Conservation (phyloP, 1,284 basidiomycete genomes). For the Cyathus pygmaeus region DNA sequence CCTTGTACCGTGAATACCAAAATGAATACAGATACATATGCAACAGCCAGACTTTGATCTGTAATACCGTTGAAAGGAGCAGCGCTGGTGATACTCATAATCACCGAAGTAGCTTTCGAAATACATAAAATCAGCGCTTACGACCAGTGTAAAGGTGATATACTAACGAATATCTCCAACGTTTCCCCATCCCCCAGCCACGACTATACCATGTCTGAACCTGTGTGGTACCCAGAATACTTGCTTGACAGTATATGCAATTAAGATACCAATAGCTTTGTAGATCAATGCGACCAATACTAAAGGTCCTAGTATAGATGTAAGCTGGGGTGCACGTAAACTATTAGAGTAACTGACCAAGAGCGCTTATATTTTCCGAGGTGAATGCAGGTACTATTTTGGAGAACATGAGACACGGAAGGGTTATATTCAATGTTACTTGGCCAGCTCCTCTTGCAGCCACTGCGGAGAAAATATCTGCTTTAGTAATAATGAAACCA, state of each 20-base stretch:
- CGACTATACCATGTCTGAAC: conserved; percentile 71
- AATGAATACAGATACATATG: conserved; percentile 65
- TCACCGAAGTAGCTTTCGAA: conserved; percentile 65
- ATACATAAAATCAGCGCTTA: conserved; percentile 2
- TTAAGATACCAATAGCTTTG: conserved; percentile 59
- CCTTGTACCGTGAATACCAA: conserved; percentile 48
- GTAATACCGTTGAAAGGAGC: conserved; percentile 45
- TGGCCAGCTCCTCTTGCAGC: conserved; percentile 71
- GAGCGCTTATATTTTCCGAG: conserved; percentile 66
- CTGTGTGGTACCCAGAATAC: conserved; percentile 83
- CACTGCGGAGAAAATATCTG: conserved; percentile 66
- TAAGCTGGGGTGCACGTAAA: not conserved
- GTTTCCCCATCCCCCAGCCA: conserved; percentile 74
- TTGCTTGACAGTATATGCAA: conserved; percentile 69
- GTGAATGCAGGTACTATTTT: conserved; percentile 82
- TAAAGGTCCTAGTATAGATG: conserved; percentile 62
- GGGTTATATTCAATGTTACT: conserved; percentile 71
- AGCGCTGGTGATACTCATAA: conserved; percentile 49
- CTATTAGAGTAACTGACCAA: conserved; percentile 57
- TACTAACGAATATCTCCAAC: conserved; percentile 76
- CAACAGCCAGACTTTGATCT: conserved; percentile 64
- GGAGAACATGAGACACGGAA: conserved; percentile 80
- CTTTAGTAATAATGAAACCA: conserved; percentile 69
- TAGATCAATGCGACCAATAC: conserved; percentile 64
- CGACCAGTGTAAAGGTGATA: not conserved